Evolutionary conservation across 2,329 filamentous ascomycete genomes (phyloP).

Genomic region (Xylariales sp.): DNA sequence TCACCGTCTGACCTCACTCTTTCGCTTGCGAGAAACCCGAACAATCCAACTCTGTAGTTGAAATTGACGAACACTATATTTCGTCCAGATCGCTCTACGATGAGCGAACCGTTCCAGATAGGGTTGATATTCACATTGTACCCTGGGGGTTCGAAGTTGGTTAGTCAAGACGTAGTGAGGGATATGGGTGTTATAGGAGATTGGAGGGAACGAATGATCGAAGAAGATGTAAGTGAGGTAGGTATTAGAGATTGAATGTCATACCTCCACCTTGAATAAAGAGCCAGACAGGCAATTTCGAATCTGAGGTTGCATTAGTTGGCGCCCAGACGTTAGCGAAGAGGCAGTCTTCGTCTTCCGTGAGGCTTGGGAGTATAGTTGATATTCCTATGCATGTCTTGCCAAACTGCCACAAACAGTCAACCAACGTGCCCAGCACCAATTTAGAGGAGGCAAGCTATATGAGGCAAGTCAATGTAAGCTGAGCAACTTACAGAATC

Average conservation of each 20-base stretch:
- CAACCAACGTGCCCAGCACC: no score
- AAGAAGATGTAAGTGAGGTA: no score
- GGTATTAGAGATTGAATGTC: neutral
- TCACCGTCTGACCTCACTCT: slow-evolving; percentile 49
- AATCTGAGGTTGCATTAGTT: slow-evolving; percentile 28
- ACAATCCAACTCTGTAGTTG: slow-evolving; percentile 59
- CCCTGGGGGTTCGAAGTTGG: slow-evolving; percentile 21
- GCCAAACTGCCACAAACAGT: slow-evolving; percentile 41
- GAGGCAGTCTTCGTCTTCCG: slow-evolving; percentile 36
- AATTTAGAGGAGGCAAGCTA: no score
- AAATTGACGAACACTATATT: slow-evolving; percentile 55
- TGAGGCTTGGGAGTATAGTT: slow-evolving; percentile 21
- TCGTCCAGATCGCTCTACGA: slow-evolving; percentile 37
- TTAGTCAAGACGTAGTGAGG: no score
- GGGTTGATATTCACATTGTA: slow-evolving; percentile 44
- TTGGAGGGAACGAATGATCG: no score
- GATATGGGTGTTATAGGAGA: no score
- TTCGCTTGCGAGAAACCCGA: slow-evolving; percentile 58
- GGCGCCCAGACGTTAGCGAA: slow-evolving; percentile 42
- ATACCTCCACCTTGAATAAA: slow-evolving; percentile 37
- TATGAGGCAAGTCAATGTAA: no score
- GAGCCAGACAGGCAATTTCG: slow-evolving; percentile 48
- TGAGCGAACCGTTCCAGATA: slow-evolving; percentile 45
- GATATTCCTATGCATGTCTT: slow-evolving; percentile 39
- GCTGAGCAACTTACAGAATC: slow-evolving; percentile 25